Base-by-base conservation (phyloP, 1,284 basidiomycete genomes). In the Lignosus rhinocerotis region DNA sequence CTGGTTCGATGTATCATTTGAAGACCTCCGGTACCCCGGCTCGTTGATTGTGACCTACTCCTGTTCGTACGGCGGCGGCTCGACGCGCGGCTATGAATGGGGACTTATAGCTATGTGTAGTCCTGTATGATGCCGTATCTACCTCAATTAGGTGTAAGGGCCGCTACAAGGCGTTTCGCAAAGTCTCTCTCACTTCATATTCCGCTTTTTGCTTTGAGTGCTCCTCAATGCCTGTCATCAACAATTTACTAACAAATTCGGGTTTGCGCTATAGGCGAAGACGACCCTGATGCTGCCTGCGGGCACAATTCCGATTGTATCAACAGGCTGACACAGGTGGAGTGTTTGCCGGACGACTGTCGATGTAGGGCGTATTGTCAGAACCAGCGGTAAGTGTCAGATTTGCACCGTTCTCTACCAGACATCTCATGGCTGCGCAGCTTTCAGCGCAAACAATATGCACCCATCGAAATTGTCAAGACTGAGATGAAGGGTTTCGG, bases 401-500 rank as follows among this genome's bases (percentile, higher is more conserved):
- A 30, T 38, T 11, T 11, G 11, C 21, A 9, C 31, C 4, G 8
- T 32, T 21, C 17, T 6, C 30, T 49, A 47, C 39, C 33, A 9
- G 30, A 16, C 31, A 57, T 58, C 60, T 64, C 51, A 62, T 59
- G 31, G 36, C 39, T 46, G 55, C 43, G 7, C 67, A 96, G 95
- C 61, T 97, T 98, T 74, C 90, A 96, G 67, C 85, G 84, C 42
- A 86, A 83, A 67, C 80, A 95, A 69, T 98, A 97, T 74, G 93
- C 93, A 6, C 74, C 84, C 43, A 91, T 99, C 61, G 87, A 97
- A 60, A 92, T 99, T 54, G 93, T 99, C 3, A 78, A 88, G 74
- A 99, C 96, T 4, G 93, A 96, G 72, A 92, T 91, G 82, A 99
- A 99, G 74, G 96, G 96, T 0, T 98, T 86, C 75, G 96, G 96